Evolutionary conservation across 2,329 filamentous ascomycete species (phyloP).

Genomic region (Exserohilum rostratum): DNA sequence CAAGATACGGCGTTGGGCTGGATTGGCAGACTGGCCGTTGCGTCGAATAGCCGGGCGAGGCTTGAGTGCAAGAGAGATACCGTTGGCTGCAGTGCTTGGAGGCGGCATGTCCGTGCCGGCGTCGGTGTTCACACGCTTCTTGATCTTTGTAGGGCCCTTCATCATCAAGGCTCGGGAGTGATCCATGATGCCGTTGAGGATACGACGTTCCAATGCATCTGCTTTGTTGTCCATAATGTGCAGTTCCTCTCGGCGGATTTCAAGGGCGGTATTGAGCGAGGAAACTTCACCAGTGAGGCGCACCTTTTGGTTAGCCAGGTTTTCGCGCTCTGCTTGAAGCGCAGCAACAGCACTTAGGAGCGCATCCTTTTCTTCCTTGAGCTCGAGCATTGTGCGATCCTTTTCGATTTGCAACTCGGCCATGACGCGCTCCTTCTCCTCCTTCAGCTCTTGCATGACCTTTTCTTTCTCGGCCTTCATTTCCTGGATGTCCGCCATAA

Average conservation of each 20-base stretch:
- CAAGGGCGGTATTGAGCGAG: constrained; percentile 86
- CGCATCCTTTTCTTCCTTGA: constrained; percentile 53
- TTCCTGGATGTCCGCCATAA: constrained; percentile 54
- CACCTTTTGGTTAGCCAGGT: constrained; percentile 76
- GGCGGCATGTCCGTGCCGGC: constrained; percentile 42
- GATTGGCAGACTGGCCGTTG: constrained; percentile 46
- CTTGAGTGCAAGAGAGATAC: constrained; percentile 57
- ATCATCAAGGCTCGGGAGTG: constrained; percentile 91
- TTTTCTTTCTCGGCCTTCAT: constrained; percentile 54
- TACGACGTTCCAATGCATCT: constrained; percentile 86
- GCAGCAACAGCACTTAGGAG: constrained; percentile 60
- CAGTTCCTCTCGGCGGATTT: constrained; percentile 88
- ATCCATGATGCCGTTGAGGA: constrained; percentile 94
- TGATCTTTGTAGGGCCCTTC: constrained; percentile 47
- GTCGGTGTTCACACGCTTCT: constrained; percentile 43
- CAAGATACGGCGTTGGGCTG: constrained; percentile 73
- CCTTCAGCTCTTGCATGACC: constrained; percentile 43
- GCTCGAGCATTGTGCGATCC: constrained; percentile 40
- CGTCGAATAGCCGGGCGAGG: constrained; percentile 51
- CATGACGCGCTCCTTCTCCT: constrained; percentile 51
- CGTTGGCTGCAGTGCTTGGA: constrained; percentile 45
- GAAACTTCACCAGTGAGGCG: constrained; percentile 84
- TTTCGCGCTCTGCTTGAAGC: constrained; percentile 73
- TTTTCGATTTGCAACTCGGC: constrained; percentile 44
- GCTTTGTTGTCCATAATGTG: constrained; percentile 88